Percentiles rank a stretch among this genome's conserved stretches.
phyloP scores from a whole-genome alignment of 129 eudicot genomes.

The Pittosporum tobira region DNA sequence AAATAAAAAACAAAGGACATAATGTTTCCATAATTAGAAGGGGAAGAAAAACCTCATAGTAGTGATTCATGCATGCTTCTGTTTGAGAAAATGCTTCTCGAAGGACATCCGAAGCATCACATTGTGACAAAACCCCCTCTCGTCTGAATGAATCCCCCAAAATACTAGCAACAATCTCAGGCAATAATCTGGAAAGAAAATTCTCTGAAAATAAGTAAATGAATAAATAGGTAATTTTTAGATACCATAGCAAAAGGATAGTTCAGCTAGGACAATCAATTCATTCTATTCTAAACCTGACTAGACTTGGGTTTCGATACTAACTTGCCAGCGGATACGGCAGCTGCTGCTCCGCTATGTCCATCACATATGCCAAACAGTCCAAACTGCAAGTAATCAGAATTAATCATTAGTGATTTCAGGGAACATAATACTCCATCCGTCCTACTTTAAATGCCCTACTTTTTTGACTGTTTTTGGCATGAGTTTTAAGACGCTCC shows the following conservation, averaged over 20 bases:
- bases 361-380: conserved; percentile 91
- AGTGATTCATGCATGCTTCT: conserved; percentile 62
- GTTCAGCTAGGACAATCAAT: not conserved
- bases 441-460: too few species aligned
- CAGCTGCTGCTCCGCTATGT: conserved; percentile 96
- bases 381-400: conserved; percentile 64
- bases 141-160: conserved; percentile 55
- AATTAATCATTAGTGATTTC: conserved; percentile 8
- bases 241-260: not conserved
- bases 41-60: conserved; percentile 67
- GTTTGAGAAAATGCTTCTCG: conserved; percentile 77
- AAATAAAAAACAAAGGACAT: not conserved
- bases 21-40: too few species aligned
- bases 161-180: conserved; percentile 58
- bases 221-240: not conserved
- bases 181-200: conserved; percentile 60
- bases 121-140: conserved; percentile 53
- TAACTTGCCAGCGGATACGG: conserved; percentile 87
- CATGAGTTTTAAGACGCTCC: too few species aligned
- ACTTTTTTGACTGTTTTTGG: too few species aligned
- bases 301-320: conserved; percentile 15
- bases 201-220: not conserved
- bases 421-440: too few species aligned
- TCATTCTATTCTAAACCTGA: not conserved
- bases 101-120: conserved; percentile 90